A percentile compares a stretch with the other conserved stretches of the same genome.
phyloP scores from a whole-genome alignment of 1,284 basidiomycete genomes.

The Exobasidium cylindrosporum region DNA sequence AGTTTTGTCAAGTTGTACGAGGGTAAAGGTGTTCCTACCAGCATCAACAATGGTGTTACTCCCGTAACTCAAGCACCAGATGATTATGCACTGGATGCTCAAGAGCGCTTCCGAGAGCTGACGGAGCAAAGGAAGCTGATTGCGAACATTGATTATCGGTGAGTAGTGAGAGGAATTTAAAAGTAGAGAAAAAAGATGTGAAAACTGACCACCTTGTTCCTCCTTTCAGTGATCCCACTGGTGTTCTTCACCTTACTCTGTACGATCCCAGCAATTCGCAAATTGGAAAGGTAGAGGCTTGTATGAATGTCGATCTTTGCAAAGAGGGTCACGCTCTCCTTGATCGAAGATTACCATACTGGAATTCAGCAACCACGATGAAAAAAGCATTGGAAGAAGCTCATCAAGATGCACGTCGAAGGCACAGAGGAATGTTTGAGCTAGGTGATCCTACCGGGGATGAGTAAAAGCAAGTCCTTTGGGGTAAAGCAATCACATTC shows the following conservation, averaged over 20 bases:
- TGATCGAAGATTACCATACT: slow-evolving; percentile 38
- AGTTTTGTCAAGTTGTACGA: slow-evolving; percentile 42
- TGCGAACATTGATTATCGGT: slow-evolving; percentile 44
- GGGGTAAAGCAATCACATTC: no score
- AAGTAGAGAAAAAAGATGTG: background rate
- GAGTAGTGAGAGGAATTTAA: no score
- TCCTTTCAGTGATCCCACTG: slow-evolving; percentile 5
- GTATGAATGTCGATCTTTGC: slow-evolving; percentile 39
- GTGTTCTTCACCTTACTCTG: slow-evolving; percentile 29
- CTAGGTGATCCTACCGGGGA: slow-evolving; percentile 15
- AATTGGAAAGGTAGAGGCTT: slow-evolving; percentile 29
- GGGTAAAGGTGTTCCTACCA: slow-evolving; percentile 20
- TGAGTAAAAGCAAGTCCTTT: no score
- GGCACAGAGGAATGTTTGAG: slow-evolving; percentile 34
- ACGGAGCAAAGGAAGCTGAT: slow-evolving; percentile 46
- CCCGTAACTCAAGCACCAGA: background rate
- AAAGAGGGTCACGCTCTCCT: slow-evolving; percentile 38
- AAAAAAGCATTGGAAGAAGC: slow-evolving; percentile 25
- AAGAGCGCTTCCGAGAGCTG: slow-evolving; percentile 37
- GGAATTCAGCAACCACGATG: slow-evolving; percentile 31
- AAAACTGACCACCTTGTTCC: background rate
- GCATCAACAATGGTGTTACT: background rate
- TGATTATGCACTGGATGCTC: slow-evolving; percentile 43
- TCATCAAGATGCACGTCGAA: slow-evolving; percentile 29
- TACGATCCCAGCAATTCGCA: slow-evolving; percentile 38